Base-by-base conservation (phyloP, 805 yeast species). In the Starmera pachycereana region DNA sequence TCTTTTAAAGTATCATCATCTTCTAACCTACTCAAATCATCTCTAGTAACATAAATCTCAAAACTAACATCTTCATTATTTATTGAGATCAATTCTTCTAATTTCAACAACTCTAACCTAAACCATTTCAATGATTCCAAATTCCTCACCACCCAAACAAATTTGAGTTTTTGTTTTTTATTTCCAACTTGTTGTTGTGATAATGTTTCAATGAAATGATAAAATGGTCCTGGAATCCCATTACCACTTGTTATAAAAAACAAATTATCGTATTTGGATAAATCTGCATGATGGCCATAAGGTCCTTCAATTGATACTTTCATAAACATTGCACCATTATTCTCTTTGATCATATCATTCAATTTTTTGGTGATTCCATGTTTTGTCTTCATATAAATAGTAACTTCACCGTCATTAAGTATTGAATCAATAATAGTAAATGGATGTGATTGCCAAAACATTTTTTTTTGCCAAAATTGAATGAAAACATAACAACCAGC, bases 401-500 rank as follows among this genome's bases (percentile, higher is more conserved):
- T 58, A 9, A 74, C 51, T 36, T 60, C 57, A 44, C 63, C 60
- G 32, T 61, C 60, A 35, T 62, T 57, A 2, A 60, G 56, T 7
- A 56, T 56, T 4, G 72, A 60, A 37, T 66, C 67, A 33, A 73
- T 61, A 8, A 74, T 57, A 1, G 89, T 78, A 59, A 84, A 81
- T 5, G 90, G 90, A 55, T 82, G 88, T 6, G 81, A 73, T 54
- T 81, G 86, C 78, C 80, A 79, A 55, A 79, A 76, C 32, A 68
- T 58, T 3, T 60, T 52, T 14, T 71, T 65, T 34, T 72, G 62
- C 42, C 78, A 45, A 54, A 81, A 76, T 58, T 78, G 71, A 32
- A 84, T 58, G 50, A 65, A 81, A 1, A 69, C 75, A 53, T 61
- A 75, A 12, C 71, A 63, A 28, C 85, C 82, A 3, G 87, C 79